Evolutionary conservation across 768 basidiomycete species (phyloP), one percentile per base, ranked within the genome.

Genomic region (Lactarius sanguifluus): DNA sequence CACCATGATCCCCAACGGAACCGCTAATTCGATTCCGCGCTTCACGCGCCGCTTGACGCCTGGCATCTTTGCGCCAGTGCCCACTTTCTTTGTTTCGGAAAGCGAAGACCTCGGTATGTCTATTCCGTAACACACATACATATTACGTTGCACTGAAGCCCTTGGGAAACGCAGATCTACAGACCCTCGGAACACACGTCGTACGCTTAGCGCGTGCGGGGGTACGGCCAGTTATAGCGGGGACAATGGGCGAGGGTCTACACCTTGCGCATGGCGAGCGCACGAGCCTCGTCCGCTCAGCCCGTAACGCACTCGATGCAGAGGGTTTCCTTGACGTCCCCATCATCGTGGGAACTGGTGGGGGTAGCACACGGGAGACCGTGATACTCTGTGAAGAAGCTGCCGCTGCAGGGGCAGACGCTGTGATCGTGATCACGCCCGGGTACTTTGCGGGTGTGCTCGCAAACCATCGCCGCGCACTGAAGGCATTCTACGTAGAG

Each of bases 361-460:
- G 86, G 13, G 87, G 87, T 43, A 91, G 91, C 76, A 94, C 93
- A 12, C 83, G 90, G 60, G 93, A 92, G 75, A 92, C 92, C 38
- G 80, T 96, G 57, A 81, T 87, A 64, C 79, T 95, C 25, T 84
- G 85, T 66, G 83, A 83, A 43, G 87, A 91, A 74, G 94, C 94
- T 20, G 93, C 91, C 15, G 81, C 80, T 23, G 90, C 90, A 28
- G 95, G 96, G 32, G 94, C 96, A 6, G 93, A 96, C 76, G 90
- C 85, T 71, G 85, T 83, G 43, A 93, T 96, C 71, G 90, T 92
- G 68, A 95, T 96, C 73, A 81, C 87, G 25, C 89, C 90, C 71
- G 92, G 93, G 59, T 96, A 94, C 79, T 97, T 88, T 73, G 90
- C 92, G 36, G 91, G 92, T 9, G 89, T 82, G 15, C 81, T 94